Conservation (phyloP, 257 asterid genomes). For the Plectranthus barbatus region DNA sequence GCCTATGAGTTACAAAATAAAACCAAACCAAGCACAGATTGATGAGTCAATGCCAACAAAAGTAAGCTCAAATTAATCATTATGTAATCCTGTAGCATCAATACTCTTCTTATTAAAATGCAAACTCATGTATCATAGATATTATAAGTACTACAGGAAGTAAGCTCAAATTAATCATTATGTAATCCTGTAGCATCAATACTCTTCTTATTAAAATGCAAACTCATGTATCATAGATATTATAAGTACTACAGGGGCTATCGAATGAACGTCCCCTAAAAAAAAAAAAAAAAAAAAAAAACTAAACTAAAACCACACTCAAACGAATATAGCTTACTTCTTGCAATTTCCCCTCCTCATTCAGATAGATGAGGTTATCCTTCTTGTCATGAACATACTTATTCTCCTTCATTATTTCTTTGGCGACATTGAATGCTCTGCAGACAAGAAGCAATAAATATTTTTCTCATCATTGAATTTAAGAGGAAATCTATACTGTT, state of each 20-base stretch:
- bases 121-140: not conserved
- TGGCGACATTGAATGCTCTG: slow-evolving; percentile 72
- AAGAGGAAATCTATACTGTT: not conserved
- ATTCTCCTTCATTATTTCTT: slow-evolving; percentile 60
- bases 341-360: slow-evolving; percentile 62
- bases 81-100: too few species aligned
- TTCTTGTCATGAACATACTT: slow-evolving; percentile 65
- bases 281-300: too few species aligned
- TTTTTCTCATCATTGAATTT: not conserved
- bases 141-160: not conserved
- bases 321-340: slow-evolving; percentile 49
- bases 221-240: not conserved
- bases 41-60: too few species aligned
- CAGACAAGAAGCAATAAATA: slow-evolving; percentile 24
- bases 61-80: too few species aligned
- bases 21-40: too few species aligned
- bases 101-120: not conserved
- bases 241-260: not conserved
- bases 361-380: slow-evolving; percentile 59
- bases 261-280: not conserved
- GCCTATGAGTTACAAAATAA: too few species aligned
- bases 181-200: too few species aligned
- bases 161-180: too few species aligned
- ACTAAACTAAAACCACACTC: not conserved
- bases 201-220: not conserved